Conservation (phyloP, 768 basidiomycete genomes). For the Auriscalpium orientale region DNA sequence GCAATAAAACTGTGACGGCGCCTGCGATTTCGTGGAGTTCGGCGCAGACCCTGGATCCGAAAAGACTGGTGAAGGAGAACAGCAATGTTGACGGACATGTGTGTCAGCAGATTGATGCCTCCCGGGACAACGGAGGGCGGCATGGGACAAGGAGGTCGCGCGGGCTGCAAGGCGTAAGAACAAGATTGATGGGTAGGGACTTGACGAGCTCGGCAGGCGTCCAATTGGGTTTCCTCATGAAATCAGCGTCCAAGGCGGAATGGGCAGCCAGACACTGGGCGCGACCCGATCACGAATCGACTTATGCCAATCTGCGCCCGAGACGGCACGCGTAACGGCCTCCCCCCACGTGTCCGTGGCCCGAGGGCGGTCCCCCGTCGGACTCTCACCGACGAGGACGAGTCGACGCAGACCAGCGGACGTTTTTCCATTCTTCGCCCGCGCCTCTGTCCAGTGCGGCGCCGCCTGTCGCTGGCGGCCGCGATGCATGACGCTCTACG, state of each 20-base stretch:
- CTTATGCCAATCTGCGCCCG: no score
- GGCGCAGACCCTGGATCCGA: slow-evolving; percentile 1
- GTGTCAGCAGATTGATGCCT: slow-evolving; percentile 11
- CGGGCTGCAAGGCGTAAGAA: background rate
- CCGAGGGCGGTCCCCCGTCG: no score
- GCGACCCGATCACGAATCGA: background rate
- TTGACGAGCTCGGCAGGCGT: background rate
- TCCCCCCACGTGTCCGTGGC: no score
- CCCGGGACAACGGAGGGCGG: background rate
- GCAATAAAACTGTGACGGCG: slow-evolving; percentile 12
- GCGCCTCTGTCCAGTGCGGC: no score
- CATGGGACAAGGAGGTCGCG: background rate
- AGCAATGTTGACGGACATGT: background rate
- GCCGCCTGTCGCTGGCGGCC: no score
- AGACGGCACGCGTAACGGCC: no score
- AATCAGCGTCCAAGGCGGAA: background rate
- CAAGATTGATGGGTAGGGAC: background rate
- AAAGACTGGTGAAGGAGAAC: background rate
- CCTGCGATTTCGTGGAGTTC: slow-evolving; percentile 11
- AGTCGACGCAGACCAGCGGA: no score
- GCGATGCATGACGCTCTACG: no score
- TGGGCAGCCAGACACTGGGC: background rate
- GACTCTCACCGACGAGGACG: no score
- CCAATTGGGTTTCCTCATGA: background rate
- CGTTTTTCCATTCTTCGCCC: no score